phyloP scores from a whole-genome alignment of 108 stramenopile species.

The Conticribra guillardii region DNA sequence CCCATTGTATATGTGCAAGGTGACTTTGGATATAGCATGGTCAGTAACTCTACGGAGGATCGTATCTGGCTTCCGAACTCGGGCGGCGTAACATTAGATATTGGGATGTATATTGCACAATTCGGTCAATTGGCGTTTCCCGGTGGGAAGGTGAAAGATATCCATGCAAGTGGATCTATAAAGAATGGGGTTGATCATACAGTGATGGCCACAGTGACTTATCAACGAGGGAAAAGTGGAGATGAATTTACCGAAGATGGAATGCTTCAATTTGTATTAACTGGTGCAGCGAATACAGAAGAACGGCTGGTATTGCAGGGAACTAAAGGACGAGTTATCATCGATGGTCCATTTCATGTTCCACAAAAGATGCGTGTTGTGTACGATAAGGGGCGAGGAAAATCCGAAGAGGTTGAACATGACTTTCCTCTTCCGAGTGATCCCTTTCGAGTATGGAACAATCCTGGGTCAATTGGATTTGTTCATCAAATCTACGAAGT shows the following conservation, averaged over 20 bases:
- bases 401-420: conserved; percentile 20
- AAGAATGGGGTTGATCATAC: conserved; percentile 56
- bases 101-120: conserved; percentile 63
- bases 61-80: conserved; percentile 48
- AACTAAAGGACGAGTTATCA: conserved; percentile 57
- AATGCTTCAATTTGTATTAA: conserved; percentile 53
- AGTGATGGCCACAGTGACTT: conserved; percentile 38
- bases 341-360: conserved; percentile 68
- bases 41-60: conserved; percentile 21
- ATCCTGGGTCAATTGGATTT: conserved; percentile 58
- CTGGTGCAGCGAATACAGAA: conserved; percentile 58
- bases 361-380: conserved; percentile 54
- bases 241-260: conserved; percentile 28
- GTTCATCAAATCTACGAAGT: conserved; percentile 52
- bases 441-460: conserved; percentile 53
- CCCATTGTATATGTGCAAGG: conserved; percentile 49
- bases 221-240: conserved; percentile 7
- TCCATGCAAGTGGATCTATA: conserved; percentile 47
- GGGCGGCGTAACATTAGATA: conserved; percentile 55
- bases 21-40: conserved; percentile 55
- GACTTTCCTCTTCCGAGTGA: conserved; percentile 56
- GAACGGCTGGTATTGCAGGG: conserved; percentile 54
- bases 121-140: conserved; percentile 50
- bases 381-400: conserved; percentile 53
- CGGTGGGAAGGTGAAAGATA: conserved; percentile 16